phyloP scores from a whole-genome alignment of 257 asterid species.

The Solanum pennellii region DNA sequence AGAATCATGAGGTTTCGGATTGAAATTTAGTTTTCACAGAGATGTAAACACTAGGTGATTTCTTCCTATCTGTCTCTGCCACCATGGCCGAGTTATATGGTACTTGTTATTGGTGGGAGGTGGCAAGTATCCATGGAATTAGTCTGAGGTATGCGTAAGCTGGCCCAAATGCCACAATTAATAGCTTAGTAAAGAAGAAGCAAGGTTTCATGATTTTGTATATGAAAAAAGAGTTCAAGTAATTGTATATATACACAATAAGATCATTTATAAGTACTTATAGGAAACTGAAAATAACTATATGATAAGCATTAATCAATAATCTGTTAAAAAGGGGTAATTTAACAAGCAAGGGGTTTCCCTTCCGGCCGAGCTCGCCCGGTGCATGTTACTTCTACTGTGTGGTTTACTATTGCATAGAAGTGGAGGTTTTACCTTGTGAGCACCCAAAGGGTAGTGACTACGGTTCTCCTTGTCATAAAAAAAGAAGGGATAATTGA shows the following conservation, averaged over 20 bases:
- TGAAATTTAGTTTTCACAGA: not conserved
- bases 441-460: not conserved
- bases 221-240: not conserved
- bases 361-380: not conserved
- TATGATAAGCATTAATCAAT: not conserved
- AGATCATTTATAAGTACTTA: not conserved
- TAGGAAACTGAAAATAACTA: not conserved
- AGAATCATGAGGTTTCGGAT: not conserved
- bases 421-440: not conserved
- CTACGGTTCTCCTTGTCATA: not conserved
- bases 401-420: not conserved
- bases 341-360: not conserved
- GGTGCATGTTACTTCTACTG: not conserved
- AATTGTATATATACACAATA: not conserved
- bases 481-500: not conserved
- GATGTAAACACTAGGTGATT: not conserved
- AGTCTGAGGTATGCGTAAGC: not conserved
- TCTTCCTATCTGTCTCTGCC: not conserved
- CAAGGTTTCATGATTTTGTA: not conserved
- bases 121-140: not conserved
- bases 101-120: not conserved
- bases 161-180: not conserved
- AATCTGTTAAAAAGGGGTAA: not conserved
- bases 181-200: not conserved
- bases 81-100: not conserved